Evolutionary conservation across 2,329 filamentous ascomycete genomes (phyloP).

Genomic region (Botryotinia calthae): DNA sequence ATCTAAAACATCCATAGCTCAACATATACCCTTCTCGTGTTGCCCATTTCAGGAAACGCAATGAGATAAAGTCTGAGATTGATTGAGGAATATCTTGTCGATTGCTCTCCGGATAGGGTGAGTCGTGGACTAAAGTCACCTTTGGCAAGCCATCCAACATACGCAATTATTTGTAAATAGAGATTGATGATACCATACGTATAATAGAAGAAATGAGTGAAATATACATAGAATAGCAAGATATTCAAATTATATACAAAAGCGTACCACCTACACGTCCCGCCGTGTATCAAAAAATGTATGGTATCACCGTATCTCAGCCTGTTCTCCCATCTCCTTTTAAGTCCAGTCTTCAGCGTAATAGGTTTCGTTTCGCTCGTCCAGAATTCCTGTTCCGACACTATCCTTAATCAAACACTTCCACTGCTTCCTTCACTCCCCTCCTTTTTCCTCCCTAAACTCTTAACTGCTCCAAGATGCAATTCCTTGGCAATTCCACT

Average conservation of each 20-base stretch:
- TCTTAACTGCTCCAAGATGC: conserved; percentile 23
- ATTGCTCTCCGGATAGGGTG: no score
- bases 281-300: not conserved
- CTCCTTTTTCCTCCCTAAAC: conserved; percentile 23
- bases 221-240: not conserved
- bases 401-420: conserved; percentile 2
- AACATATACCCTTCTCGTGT: no score
- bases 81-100: no score
- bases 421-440: conserved; percentile 1
- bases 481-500: conserved; percentile 30
- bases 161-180: not conserved
- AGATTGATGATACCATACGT: not conserved
- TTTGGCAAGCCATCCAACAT: no score
- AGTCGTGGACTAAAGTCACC: no score
- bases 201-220: not conserved
- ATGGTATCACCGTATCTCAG: not conserved
- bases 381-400: no score
- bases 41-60: no score
- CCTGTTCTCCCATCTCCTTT: not conserved
- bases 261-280: not conserved
- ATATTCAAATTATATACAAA: not conserved
- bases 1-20: no score
- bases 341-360: not conserved
- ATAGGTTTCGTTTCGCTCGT: not conserved
- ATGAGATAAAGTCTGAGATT: no score